Base-by-base conservation (phyloP, 1,284 basidiomycete genomes). In the Irpex lacteus region DNA sequence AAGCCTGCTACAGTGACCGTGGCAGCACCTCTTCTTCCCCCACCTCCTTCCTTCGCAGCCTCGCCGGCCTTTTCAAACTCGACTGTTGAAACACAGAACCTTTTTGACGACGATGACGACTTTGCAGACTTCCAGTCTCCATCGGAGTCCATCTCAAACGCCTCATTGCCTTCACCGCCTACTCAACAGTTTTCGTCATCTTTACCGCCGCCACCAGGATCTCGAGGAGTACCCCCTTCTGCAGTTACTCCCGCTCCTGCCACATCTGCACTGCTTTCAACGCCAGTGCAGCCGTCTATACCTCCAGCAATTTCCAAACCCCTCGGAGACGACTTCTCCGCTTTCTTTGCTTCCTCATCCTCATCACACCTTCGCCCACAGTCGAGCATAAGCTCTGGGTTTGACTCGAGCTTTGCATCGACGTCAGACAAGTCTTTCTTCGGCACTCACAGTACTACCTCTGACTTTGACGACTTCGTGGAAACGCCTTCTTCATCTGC, bases 91-190 rank as follows among this genome's bases (percentile, higher is more conserved):
- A 59, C 26, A 11, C 6, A 49, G 5, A 57, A 36, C n/a, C 9
- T 68, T 2, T 18, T 64, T 61, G 72, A 71, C 49, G 70, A 70
- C 56, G 72, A 70, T 55, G 72, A 73, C 44, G 72, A 72, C 50
- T 73, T 73, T 59, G 65, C 67, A 7, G 71, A 71, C 57, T 72
- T 72, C 61, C 68, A 69, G 15, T 68, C 66, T 4, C 62, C 67
- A 21, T 60, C 15, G 54, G 37, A 58, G 26, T 19, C 40, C 21
- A 47, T 49, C 19, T 5, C 55, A 47, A 40, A 15, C 49, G 61
- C 60, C 26, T 52, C 50, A n/a, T 36, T 57, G 21, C 53, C n/a
- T 60, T 57, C n/a, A 54, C 36, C 40, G 26, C 57, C 63, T 13
- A 61, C 61, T 44, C n/a, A 47, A 58, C 44, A 38, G 40, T 13